Evolutionary conservation across 1,139 yeast species (phyloP).

Genomic region (Debaryomycetaceae sp.): DNA sequence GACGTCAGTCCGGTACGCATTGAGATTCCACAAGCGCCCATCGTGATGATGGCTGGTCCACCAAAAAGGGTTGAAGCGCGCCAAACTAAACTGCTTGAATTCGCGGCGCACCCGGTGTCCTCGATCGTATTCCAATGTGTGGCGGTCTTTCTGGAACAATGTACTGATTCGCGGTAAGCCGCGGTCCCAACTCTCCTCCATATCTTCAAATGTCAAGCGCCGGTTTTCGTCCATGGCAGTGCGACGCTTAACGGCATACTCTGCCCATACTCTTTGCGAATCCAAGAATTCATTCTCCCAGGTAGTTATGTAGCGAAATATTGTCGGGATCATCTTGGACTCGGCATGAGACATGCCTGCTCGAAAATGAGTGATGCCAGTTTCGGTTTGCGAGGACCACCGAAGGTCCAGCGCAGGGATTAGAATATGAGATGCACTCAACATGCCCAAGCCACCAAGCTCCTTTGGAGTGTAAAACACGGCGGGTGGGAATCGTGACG

Average conservation of each 20-base stretch:
- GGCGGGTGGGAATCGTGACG: slow-evolving; percentile 96
- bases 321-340: slow-evolving; percentile 78
- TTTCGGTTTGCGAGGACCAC: slow-evolving; percentile 90
- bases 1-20: slow-evolving; percentile 89
- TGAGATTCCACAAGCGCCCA: slow-evolving; percentile 91
- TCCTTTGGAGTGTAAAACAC: slow-evolving; percentile 97
- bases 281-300: slow-evolving; percentile 97
- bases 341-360: slow-evolving; percentile 86
- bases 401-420: slow-evolving; percentile 88
- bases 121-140: slow-evolving; percentile 87
- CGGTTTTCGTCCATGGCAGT: slow-evolving; percentile 84
- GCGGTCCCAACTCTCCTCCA: slow-evolving; percentile 92
- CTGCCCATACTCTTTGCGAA: slow-evolving; percentile 97
- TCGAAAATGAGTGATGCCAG: slow-evolving; percentile 90
- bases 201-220: slow-evolving; percentile 81
- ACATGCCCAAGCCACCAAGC: slow-evolving; percentile 94
- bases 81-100: slow-evolving; percentile 62
- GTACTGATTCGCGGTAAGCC: slow-evolving; percentile 96
- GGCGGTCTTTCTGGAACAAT: slow-evolving; percentile 88
- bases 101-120: slow-evolving; percentile 82
- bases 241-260: slow-evolving; percentile 79
- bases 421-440: slow-evolving; percentile 90
- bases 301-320: slow-evolving; percentile 82
- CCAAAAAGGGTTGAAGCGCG: slow-evolving; percentile 85
- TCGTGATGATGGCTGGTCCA: slow-evolving; percentile 94